Base-by-base conservation (phyloP, 495 filamentous ascomycete species). In the Penicillium argentinense region DNA sequence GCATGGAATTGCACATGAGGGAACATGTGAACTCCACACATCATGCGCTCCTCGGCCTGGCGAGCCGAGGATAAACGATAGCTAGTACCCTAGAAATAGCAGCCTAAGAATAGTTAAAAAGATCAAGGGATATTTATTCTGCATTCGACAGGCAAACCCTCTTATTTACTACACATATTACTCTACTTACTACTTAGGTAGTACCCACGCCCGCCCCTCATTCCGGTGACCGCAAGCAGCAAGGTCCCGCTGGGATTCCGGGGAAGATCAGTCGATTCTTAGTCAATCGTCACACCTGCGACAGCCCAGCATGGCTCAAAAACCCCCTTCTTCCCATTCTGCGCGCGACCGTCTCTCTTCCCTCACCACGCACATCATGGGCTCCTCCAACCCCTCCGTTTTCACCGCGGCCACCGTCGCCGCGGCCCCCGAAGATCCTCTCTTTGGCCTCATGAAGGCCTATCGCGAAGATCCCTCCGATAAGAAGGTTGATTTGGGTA, bases 401-500 rank as follows among this genome's bases (percentile, higher is more conserved):
- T 97, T 97, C 71, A 78, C 83, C 28, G 71, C 86, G 43, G 82
- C 88, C 61, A 77, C 76, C 46, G 89, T 99, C 17, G 87, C 92
- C 56, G 83, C 91, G 58, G 93, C 95, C 36, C 91, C 95, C 28
- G 89, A 96, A 63, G 93, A 99, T 70, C 87, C 95, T 49, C 79
- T 99, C 56, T 99, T 99, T 61, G 91, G 93, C 29, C 71, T 99
- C 49, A 89, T 91, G 80, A 82, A 87, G 54, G 91, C 90, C 39
- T 97, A 85, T 74, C 81, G 82, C 56, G 87, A 86, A 33, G 93
- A 99, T 56, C 76, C 80, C 28, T 88, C 82, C 59, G 79, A 86
- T 41, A 83, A 88, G 63, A 99, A 99, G 71, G 86, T 99, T 30
- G 93, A 99, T 76, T 67, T 97, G 54, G 92, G 93, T 45, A 91